Evolutionary conservation across 352 stramenopile genomes (phyloP), one percentile per base, ranked within the genome.

Genomic region (Phytophthora hybrid): DNA sequence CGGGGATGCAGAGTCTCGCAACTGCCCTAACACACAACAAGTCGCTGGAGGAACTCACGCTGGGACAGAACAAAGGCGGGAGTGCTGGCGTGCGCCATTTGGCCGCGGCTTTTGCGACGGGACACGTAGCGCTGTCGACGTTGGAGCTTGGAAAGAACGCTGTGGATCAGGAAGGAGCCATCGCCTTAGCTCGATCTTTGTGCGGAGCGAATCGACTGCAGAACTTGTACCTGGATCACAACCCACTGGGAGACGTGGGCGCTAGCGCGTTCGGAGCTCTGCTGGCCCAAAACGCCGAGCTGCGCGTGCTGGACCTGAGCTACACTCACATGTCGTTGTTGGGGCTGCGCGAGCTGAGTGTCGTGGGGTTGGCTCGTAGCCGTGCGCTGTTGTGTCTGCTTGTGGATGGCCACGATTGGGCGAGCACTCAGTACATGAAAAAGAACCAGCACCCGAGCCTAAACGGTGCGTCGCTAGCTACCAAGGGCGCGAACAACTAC

Each of bases 151-250:
- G 89, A 21, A 93, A 94, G 76, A 95, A 95, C 71, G 74, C 67
- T 23, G 85, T 95, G 44, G 85, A 91, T 51, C 69, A 81, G n/a
- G 85, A 89, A 46, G 89, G 89, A 44, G 87, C 81, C 49, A 77
- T 93, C 34, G 82, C 82, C 29, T 64, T 95, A n/a, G 89, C 89
- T 54, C 84, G 91, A 55, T 88, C 86, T 46, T 74, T 95, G 16
- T 89, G 82, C 41, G 71, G 61, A n/a, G 55, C 59, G 0, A 81
- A 81, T 58, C 66, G 66, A 47, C 68, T 95, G n/a, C 83, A 93
- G 69, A 95, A 94, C 51, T 74, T 95, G 55, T 95, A 95, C 65
- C 74, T 95, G 31, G 89, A 95, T 70, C 92, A 94, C 69, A 95
- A 95, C 62, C 87, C 87, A n/a, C 73, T 95, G n/a, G 89, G 89